Evolutionary conservation across 441 rosid genomes (phyloP).

Genomic region (Corymbia citriodora): DNA sequence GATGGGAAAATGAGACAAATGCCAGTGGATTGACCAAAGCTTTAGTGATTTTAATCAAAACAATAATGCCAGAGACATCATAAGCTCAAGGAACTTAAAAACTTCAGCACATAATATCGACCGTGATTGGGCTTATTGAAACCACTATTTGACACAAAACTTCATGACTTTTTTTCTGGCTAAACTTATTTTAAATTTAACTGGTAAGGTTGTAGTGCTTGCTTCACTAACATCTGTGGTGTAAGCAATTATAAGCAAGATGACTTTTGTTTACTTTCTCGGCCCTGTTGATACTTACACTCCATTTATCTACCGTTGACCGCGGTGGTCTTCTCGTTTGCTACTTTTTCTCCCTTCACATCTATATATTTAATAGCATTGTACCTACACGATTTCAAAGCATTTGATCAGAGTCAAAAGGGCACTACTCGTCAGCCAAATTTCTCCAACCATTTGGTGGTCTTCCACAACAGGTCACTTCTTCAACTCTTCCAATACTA

Average conservation of each 20-base stretch:
- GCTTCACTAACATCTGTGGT: not conserved
- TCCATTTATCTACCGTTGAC: not conserved
- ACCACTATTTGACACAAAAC: not conserved
- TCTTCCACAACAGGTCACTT: not conserved
- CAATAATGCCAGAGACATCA: not conserved
- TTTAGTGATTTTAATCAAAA: not conserved
- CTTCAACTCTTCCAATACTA: not conserved
- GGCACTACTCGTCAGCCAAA: not conserved
- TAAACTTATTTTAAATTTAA: not conserved
- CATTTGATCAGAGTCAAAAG: not conserved
- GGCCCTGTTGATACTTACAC: not conserved
- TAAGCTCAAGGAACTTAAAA: not conserved
- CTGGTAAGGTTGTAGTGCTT: not conserved
- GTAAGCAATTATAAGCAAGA: not conserved
- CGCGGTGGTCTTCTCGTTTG: not conserved
- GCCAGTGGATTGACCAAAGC: not conserved
- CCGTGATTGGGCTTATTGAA: not conserved
- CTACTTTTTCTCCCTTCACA: not conserved
- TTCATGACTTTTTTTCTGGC: not conserved
- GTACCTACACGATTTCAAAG: not conserved
- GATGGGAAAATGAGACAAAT: not conserved
- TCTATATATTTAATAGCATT: not conserved
- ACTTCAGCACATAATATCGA: not conserved
- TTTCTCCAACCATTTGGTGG: not conserved
- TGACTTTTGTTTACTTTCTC: not conserved